Evolutionary conservation across 345 rosid genomes (phyloP), one percentile per base, ranked within the genome.

Genomic region (Salix caprea): DNA sequence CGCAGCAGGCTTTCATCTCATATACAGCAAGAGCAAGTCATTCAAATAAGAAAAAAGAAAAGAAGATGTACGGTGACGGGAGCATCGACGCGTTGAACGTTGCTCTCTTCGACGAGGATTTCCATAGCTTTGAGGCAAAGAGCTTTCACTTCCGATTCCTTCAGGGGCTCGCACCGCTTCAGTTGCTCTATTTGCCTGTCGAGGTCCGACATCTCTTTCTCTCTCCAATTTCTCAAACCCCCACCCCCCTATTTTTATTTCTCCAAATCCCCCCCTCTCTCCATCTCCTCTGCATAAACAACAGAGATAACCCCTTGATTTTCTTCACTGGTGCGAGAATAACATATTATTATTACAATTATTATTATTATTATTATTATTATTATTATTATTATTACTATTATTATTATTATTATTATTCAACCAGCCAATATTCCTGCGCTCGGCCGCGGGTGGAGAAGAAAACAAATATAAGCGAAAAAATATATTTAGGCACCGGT

Each of bases 61-160:
- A 21, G 36, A 1, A 34, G 5, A 46, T 6, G 52, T 67, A 96
- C 97, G 72, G 99, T 94, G 84, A 96, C 97, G 69, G 99, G 98
- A 65, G 99, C 96, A 71, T 96, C 98, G 15, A 96, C 97, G 52
- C 97, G 89, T 72, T 96, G 97, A 70, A 96, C 99, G 85, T 96
- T 96, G 85, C 98, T 91, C 83, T 94, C 98, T 82, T 96, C 98
- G 54, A 96, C 93, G 64, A 96, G 97, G 69, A 96, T 91, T 78
- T 96, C 97, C 92, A 88, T 92, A 74, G 97, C 99, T 83, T 96
- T 96, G 76, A 92, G 92, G 74, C 98, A 96, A 40, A 96, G 97
- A 34, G 93, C 88, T 77, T 96, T 96, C 74, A 96, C 98, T 80
- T 96, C 98, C 54, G 97, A 92, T 82, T 96, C 99, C 80, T 87